Evolutionary conservation across 495 filamentous ascomycete species (phyloP).

Genomic region (Talaromyces stipitatus): DNA sequence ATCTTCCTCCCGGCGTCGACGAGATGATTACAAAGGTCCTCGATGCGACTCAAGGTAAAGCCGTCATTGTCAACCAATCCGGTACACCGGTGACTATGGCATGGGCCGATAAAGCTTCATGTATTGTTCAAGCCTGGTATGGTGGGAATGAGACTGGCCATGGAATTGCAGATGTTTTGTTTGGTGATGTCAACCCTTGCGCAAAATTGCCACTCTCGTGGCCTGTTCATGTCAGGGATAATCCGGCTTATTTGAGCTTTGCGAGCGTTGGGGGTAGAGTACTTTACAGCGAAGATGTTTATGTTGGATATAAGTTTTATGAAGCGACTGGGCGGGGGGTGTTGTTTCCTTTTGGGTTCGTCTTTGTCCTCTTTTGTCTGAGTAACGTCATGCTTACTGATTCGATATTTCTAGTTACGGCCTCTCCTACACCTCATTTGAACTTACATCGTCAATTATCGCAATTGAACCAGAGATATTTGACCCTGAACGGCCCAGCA

Average conservation of each 20-base stretch:
- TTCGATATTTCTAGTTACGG: background rate
- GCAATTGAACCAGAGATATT: background rate
- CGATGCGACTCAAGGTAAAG: background rate
- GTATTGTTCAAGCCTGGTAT: slow-evolving; percentile 63
- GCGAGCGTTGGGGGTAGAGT: slow-evolving; percentile 54
- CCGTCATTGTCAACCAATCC: background rate
- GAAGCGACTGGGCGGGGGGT: slow-evolving; percentile 27
- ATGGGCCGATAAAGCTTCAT: slow-evolving; percentile 58
- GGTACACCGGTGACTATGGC: slow-evolving; percentile 55
- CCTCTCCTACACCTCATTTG: slow-evolving; percentile 2
- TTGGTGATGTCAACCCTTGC: slow-evolving; percentile 49
- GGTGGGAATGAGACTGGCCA: slow-evolving; percentile 51
- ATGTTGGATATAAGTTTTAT: slow-evolving; percentile 70
- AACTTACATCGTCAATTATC: background rate
- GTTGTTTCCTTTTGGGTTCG: background rate
- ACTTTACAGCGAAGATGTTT: slow-evolving; percentile 65
- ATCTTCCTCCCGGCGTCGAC: slow-evolving; percentile 59
- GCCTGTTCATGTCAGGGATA: slow-evolving; percentile 54
- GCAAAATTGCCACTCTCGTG: slow-evolving; percentile 48
- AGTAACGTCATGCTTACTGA: background rate
- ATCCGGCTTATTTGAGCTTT: slow-evolving; percentile 61
- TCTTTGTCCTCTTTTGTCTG: background rate
- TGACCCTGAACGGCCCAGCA: slow-evolving; percentile 11
- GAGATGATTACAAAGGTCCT: slow-evolving; percentile 57
- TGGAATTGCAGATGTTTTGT: slow-evolving; percentile 51